These are phyloP conservation scores for Stellera chamaejasme DNA, from an alignment of 345 rosid genomes.

Conservation along the genomic window DNA sequence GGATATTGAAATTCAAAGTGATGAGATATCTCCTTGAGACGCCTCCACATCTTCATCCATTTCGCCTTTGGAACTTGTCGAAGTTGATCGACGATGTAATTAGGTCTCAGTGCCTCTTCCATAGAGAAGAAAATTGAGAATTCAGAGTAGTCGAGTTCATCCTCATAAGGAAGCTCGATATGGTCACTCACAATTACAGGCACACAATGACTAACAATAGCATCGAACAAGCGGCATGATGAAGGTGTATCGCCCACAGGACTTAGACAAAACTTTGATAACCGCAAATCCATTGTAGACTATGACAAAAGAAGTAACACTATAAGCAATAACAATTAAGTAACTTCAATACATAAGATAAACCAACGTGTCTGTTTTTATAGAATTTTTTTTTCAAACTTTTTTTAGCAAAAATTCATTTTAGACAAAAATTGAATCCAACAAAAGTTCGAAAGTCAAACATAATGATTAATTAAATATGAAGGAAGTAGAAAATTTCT, in stretches of 20 bases:
- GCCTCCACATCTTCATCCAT: constrained; percentile 72
- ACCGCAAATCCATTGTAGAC: constrained; percentile 84
- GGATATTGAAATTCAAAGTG: constrained; percentile 82
- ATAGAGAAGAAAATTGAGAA: constrained; percentile 77
- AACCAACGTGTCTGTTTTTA: too few relatives aligned
- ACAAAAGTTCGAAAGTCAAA: too few relatives aligned
- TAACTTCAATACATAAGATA: too few relatives aligned
- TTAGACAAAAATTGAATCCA: too few relatives aligned
- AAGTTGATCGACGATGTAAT: constrained; percentile 53
- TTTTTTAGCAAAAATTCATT: too few relatives aligned
- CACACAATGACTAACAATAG: constrained; percentile 81
- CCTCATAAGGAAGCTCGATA: constrained; percentile 84
- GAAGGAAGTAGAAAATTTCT: too few relatives aligned
- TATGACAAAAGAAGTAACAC: constrained; percentile 16
- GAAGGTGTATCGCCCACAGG: constrained; percentile 96
- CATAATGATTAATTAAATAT: too few relatives aligned
- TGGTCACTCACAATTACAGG: constrained; percentile 78
- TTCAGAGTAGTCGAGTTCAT: constrained; percentile 62
- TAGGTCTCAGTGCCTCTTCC: constrained; percentile 60
- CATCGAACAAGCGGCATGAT: constrained; percentile 81
- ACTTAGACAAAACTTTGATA: constrained; percentile 78
- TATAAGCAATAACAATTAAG: constrained; percentile 1
- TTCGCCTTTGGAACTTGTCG: constrained; percentile 57
- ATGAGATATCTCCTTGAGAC: constrained; percentile 55
- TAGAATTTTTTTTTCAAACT: too few relatives aligned